Evolutionary conservation across 2,329 filamentous ascomycete genomes (phyloP).

Genomic region (Talaromyces pinophilus): DNA sequence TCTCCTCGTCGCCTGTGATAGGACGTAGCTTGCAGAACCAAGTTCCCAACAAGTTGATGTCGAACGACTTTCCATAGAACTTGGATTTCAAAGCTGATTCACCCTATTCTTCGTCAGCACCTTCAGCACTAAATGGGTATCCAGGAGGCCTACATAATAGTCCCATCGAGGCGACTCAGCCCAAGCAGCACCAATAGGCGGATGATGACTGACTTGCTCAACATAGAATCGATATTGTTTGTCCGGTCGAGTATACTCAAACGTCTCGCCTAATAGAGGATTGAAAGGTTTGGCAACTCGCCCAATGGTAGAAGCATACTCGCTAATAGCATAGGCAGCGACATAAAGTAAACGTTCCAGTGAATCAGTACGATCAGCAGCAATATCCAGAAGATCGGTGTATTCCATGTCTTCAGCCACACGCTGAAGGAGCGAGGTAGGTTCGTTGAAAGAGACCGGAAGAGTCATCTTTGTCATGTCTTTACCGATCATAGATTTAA

Average conservation of each 20-base stretch:
- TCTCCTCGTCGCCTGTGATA: slow-evolving; percentile 71
- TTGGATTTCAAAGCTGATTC: slow-evolving; percentile 95
- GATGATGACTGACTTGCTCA: slow-evolving; percentile 97
- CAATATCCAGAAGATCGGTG: slow-evolving; percentile 83
- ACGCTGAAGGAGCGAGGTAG: slow-evolving; percentile 90
- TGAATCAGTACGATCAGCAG: slow-evolving; percentile 80
- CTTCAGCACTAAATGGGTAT: background rate
- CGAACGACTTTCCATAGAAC: slow-evolving; percentile 96
- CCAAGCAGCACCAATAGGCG: slow-evolving; percentile 88
- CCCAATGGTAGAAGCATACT: slow-evolving; percentile 95
- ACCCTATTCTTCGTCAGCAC: slow-evolving; percentile 55
- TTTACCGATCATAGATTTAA: slow-evolving; percentile 99
- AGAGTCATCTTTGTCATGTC: slow-evolving; percentile 99
- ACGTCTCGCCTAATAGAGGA: slow-evolving; percentile 91
- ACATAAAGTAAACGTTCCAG: slow-evolving; percentile 93
- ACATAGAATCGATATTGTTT: slow-evolving; percentile 98
- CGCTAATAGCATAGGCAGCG: slow-evolving; percentile 90
- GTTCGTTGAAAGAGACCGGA: slow-evolving; percentile 97
- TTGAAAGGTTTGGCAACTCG: slow-evolving; percentile 99
- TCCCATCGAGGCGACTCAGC: slow-evolving; percentile 94
- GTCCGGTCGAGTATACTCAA: slow-evolving; percentile 92
- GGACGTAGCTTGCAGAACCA: slow-evolving; percentile 92
- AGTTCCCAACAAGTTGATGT: slow-evolving; percentile 92
- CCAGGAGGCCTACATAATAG: slow-evolving; percentile 64
- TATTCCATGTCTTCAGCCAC: slow-evolving; percentile 99